Evolutionary conservation across 78 protist species (phyloP), one percentile per base, ranked within the genome.

Genomic region (Protostelium mycophagum): DNA sequence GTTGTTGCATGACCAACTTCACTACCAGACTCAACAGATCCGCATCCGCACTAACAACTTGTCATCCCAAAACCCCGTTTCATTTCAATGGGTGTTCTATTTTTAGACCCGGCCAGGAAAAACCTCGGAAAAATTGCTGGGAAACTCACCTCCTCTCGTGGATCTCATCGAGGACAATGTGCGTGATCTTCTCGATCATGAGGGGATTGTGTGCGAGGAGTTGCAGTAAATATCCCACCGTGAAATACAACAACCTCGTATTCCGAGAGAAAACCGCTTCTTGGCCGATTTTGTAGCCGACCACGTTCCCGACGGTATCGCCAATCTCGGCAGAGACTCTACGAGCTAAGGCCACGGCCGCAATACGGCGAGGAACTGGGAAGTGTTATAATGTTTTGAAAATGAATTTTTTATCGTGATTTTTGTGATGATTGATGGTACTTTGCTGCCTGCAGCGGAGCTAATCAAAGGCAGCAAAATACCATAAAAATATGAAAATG

Each of bases 341-440:
- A 86, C 86, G 88, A 10, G 99, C 98, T 0, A 98, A 93, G 31
- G 95, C 51, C 35, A 95, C 88, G 0, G 99, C 98, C 16, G 98
- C 92, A 28, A 98, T 88, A n/a, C 99, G 88, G 35, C 99, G 90
- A 10, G 97, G 97, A 92, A 95, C 97, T 29, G 96, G n/a, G n/a
- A n/a, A n/a, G n/a, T n/a, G n/a, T n/a, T n/a, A n/a, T n/a, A n/a
- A n/a, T n/a, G n/a, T n/a, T n/a, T n/a, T n/a, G n/a, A n/a, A n/a
- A n/a, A n/a, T n/a, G n/a, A n/a, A n/a, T n/a, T n/a, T n/a, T n/a
- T n/a, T n/a, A n/a, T n/a, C n/a, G n/a, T n/a, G n/a, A n/a, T n/a
- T n/a, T n/a, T n/a, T n/a, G n/a, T n/a, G n/a, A n/a, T n/a, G n/a
- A n/a, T n/a, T n/a, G n/a, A n/a, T n/a, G n/a, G n/a, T n/a, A n/a